These are phyloP conservation scores for Benincasa hispida DNA, from an alignment of 306 rosid genomes.

Conservation along the genomic window DNA sequence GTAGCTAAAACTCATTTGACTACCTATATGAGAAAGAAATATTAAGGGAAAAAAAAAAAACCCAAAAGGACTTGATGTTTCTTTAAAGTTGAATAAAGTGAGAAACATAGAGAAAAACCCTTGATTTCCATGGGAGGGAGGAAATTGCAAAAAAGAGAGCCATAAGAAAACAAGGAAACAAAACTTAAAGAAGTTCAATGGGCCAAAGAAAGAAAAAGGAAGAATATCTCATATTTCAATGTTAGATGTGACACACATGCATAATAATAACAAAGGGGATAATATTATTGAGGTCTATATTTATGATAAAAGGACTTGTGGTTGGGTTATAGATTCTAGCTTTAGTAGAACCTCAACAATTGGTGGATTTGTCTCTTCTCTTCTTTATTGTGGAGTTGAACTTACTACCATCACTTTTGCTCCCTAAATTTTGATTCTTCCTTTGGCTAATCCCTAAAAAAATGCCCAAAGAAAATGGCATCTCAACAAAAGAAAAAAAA, in stretches of 20 bases:
- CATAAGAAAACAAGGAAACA: background rate
- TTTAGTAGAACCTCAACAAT: conserved; percentile 8
- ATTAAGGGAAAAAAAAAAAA: background rate
- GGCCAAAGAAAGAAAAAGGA: background rate
- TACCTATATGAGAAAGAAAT: background rate
- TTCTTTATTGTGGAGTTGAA: background rate
- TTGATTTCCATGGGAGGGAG: background rate
- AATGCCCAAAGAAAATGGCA: background rate
- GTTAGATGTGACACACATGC: background rate
- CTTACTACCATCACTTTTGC: background rate
- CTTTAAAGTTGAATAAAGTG: background rate
- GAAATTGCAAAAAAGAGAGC: background rate
- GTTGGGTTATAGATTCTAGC: conserved; percentile 4
- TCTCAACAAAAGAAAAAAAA: background rate
- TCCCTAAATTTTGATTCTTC: background rate
- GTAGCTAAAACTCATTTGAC: background rate
- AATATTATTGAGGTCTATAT: conserved; percentile 18
- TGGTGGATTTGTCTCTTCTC: conserved; percentile 9
- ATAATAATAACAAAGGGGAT: conserved; percentile 8
- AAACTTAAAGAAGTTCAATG: background rate
- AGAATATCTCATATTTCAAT: conserved; percentile 14
- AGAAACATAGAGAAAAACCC: background rate
- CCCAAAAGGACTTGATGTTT: background rate
- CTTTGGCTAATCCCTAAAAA: background rate
- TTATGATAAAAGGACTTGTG: background rate